phyloP scores from a whole-genome alignment of 768 basidiomycete species.

The Panaeolus papilionaceus region DNA sequence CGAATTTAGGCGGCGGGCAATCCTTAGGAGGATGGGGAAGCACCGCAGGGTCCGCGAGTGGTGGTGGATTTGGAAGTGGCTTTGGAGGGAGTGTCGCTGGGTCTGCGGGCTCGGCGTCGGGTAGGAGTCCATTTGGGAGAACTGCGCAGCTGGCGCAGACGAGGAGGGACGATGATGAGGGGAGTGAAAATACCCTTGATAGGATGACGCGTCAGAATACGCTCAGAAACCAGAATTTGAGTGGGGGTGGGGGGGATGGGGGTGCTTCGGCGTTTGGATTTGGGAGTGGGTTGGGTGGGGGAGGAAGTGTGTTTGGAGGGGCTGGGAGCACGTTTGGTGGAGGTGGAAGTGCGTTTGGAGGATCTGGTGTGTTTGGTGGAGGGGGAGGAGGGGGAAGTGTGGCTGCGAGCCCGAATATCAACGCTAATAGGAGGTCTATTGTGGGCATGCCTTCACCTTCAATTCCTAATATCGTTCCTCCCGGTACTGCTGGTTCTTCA shows the following conservation, averaged over 20 bases:
- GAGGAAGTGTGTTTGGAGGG: not conserved
- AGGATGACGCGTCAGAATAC: constrained; percentile 14
- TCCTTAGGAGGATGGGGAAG: not conserved
- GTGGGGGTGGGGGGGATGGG: not conserved
- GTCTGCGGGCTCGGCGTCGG: not conserved
- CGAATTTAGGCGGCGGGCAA: not conserved
- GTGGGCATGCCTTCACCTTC: not conserved
- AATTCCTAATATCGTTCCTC: not conserved
- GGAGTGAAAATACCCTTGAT: constrained; percentile 2
- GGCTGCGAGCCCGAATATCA: constrained; percentile 4
- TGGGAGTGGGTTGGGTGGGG: not conserved
- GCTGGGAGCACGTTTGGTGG: not conserved
- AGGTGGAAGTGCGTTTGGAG: not conserved
- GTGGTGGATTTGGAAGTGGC: not conserved
- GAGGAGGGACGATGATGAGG: constrained; percentile 10
- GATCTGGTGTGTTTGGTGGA: not conserved
- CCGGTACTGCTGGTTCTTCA: constrained; percentile 6
- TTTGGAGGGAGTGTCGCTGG: not conserved
- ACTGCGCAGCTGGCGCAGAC: not conserved
- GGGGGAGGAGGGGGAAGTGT: constrained; percentile 7
- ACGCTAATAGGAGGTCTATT: constrained; percentile 2
- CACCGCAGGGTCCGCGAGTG: not conserved
- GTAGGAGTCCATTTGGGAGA: constrained; percentile 3
- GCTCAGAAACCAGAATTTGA: not conserved
- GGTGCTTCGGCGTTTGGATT: not conserved